Evolutionary conservation across 768 basidiomycete genomes (phyloP).

Genomic region (Kwoniella sp.): DNA sequence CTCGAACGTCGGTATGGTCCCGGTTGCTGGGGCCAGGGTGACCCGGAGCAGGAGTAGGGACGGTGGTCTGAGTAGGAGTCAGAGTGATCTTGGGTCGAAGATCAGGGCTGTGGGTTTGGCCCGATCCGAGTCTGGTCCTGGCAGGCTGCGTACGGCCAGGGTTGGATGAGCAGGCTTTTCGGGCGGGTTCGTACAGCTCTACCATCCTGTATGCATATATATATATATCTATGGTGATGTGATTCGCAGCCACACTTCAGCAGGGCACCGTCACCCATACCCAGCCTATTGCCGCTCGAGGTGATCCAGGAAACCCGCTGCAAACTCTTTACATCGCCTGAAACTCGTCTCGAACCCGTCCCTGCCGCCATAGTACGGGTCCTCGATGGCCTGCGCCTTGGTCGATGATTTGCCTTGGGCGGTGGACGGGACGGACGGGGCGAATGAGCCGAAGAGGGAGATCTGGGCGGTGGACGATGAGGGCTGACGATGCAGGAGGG

Average conservation of each 20-base stretch:
- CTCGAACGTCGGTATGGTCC: neutral
- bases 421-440: conserved; percentile 18
- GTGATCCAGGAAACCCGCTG: conserved; percentile 73
- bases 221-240: too few species aligned
- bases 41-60: conserved; percentile 12
- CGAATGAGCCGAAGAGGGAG: conserved; percentile 41
- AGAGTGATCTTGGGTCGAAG: too few species aligned
- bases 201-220: too few species aligned
- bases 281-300: too few species aligned
- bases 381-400: conserved; percentile 66
- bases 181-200: too few species aligned
- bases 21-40: conserved; percentile 2
- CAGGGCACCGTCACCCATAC: too few species aligned
- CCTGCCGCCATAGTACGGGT: conserved; percentile 71
- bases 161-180: too few species aligned
- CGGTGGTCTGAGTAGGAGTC: conserved; percentile 10
- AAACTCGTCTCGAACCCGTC: conserved; percentile 74
- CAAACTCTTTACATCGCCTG: conserved; percentile 67
- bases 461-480: conserved; percentile 35
- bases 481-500: conserved; percentile 28
- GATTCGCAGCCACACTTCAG: too few species aligned
- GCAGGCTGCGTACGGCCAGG: too few species aligned
- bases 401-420: conserved; percentile 47
- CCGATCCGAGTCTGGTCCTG: too few species aligned
- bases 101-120: too few species aligned